These are phyloP conservation scores for Plasmodium adleri DNA, from an alignment of 169 alveolate genomes.

Conservation along the genomic window DNA sequence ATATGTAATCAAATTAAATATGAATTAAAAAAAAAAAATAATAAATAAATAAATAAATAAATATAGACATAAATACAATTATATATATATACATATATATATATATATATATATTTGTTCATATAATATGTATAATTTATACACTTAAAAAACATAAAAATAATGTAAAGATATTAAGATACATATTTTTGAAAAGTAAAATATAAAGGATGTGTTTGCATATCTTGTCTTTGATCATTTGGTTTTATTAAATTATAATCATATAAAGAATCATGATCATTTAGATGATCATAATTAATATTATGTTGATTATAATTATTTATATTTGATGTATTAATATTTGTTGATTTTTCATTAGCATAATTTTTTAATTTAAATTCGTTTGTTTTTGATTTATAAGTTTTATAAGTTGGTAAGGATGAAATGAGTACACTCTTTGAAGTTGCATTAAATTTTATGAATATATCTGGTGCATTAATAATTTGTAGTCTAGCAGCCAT, in stretches of 20 bases:
- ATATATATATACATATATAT: no score
- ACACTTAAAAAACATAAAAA: no score
- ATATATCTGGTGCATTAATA: constrained; percentile 69
- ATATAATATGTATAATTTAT: no score
- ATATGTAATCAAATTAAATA: neutral
- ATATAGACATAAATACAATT: neutral
- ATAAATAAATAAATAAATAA: neutral
- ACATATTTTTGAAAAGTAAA: constrained; percentile 55
- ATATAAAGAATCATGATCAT: neutral
- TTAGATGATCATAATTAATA: neutral
- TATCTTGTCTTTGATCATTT: constrained; percentile 17
- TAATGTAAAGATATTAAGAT: neutral
- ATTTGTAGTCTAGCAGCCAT: constrained; percentile 76
- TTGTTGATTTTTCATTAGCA: neutral
- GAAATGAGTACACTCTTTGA: constrained; percentile 52
- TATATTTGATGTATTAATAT: constrained; percentile 2
- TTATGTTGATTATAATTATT: neutral
- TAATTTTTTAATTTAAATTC: constrained; percentile 4
- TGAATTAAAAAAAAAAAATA: neutral
- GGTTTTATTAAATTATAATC: neutral
- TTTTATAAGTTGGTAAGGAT: constrained; percentile 73
- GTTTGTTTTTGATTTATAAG: constrained; percentile 41
- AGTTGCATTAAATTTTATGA: constrained; percentile 58
- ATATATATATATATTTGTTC: no score
- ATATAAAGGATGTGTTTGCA: constrained; percentile 32